A percentile compares a stretch with the other conserved stretches of the same genome.
phyloP scores from a whole-genome alignment of 129 eudicot genomes.

The Calendula officinalis region DNA sequence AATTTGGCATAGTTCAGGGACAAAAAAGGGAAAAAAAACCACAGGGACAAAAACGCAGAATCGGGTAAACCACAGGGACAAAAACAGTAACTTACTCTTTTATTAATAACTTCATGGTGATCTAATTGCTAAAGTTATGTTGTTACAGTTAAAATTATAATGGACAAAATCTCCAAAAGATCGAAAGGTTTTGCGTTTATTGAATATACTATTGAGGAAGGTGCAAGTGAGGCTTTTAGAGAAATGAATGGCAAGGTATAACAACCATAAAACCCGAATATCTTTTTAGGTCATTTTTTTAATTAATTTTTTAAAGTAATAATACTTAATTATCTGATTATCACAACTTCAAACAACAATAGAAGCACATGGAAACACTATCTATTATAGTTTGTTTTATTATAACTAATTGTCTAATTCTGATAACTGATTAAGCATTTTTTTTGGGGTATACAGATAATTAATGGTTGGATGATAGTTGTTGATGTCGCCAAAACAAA shows the following conservation, averaged over 20 bases:
- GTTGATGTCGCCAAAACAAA: conserved; percentile 87
- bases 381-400: too few species aligned
- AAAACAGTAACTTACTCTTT: too few species aligned
- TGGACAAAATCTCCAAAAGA: conserved; percentile 98
- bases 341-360: too few species aligned
- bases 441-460: conserved; percentile 52
- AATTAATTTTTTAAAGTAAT: too few species aligned
- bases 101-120: not conserved
- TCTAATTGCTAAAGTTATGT: conserved; percentile 3
- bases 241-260: conserved; percentile 97
- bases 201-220: conserved; percentile 89
- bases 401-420: too few species aligned
- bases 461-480: conserved; percentile 97
- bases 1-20: too few species aligned
- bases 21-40: too few species aligned
- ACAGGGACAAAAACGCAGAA: too few species aligned
- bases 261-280: conserved; percentile 1
- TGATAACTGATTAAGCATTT: not conserved
- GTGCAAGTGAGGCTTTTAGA: conserved; percentile 74
- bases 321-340: too few species aligned
- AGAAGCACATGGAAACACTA: too few species aligned
- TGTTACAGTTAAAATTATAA: conserved; percentile 69
- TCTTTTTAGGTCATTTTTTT: too few species aligned
- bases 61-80: too few species aligned
- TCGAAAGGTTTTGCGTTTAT: conserved; percentile 93